Conservation (phyloP, 257 asterid genomes). For the Knoxia roxburghii region DNA sequence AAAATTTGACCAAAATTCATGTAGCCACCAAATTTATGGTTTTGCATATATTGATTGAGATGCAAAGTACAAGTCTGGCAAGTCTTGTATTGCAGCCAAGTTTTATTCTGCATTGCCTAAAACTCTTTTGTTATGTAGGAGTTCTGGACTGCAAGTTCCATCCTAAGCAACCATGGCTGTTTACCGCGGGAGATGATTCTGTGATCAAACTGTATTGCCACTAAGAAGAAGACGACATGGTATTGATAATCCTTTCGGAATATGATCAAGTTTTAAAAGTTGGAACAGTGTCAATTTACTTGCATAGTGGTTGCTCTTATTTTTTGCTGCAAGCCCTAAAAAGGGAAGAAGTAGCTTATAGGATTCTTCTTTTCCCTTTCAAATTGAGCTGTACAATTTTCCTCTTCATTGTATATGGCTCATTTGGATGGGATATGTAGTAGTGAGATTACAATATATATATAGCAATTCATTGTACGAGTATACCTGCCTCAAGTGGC, state of each 20-base stretch:
- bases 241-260: background rate
- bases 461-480: background rate
- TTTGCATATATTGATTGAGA: background rate
- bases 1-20: background rate
- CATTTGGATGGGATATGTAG: background rate
- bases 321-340: too few species aligned
- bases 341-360: too few species aligned
- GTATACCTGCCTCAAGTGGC: too few species aligned
- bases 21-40: background rate
- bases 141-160: slow-evolving; percentile 93
- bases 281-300: background rate
- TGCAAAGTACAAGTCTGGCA: background rate
- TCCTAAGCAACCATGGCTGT: slow-evolving; percentile 95
- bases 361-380: too few species aligned
- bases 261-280: background rate
- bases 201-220: slow-evolving; percentile 81
- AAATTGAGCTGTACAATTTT: background rate
- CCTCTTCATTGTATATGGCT: background rate
- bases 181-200: slow-evolving; percentile 90
- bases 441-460: background rate
- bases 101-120: background rate
- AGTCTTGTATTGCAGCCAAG: background rate
- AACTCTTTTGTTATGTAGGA: slow-evolving; percentile 40
- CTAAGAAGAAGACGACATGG: slow-evolving; percentile 13
- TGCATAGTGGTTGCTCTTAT: too few species aligned